Evolutionary conservation across 768 basidiomycete genomes (phyloP), one percentile per base, ranked within the genome.

Genomic region (Polyporus arcularius): DNA sequence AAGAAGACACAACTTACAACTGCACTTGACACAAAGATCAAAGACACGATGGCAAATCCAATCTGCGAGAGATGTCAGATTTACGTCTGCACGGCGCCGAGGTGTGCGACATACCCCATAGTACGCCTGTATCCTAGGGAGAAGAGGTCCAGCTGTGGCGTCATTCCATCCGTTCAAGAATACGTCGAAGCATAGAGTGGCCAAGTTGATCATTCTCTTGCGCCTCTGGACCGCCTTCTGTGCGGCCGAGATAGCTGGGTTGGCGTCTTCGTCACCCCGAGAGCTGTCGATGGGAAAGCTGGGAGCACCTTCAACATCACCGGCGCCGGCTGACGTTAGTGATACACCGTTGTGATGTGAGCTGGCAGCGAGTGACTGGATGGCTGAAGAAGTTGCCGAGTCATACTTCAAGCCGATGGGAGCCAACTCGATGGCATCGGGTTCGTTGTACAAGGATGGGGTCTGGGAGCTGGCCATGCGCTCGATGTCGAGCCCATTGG

Each of bases 161-260:
- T 91, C 91, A 65, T 88, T 90, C 89, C 90, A 93, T 32, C 92
- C 92, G 16, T 78, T 77, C 11, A 88, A 72, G 61, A 87, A 86
- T 51, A 87, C 57, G n/a, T 76, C 73, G 75, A 78, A 84, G 65
- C 85, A 88, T 41, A 88, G 72, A 2, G 87, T 72, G 21, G 73
- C 61, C 58, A 87, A 82, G 60, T 89, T 85, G 32, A 85, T 69
- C 51, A 47, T 46, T 26, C 60, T 57, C 52, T 59, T 67, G 12
- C 65, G 57, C 31, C 47, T 26, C 16, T 63, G 42, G 18, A 50
- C 42, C 12, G 53, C 63, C 48, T 61, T 53, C 61, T 69, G 63
- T 28, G 63, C 66, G 21, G 65, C 38, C n/a, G 70, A 58, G 28
- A 69, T 61, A 16, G 55, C 55, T 43, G 64, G 63, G 42, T 48